Evolutionary conservation across 305 asterid species (phyloP).

Genomic region (Rubia balearica): DNA sequence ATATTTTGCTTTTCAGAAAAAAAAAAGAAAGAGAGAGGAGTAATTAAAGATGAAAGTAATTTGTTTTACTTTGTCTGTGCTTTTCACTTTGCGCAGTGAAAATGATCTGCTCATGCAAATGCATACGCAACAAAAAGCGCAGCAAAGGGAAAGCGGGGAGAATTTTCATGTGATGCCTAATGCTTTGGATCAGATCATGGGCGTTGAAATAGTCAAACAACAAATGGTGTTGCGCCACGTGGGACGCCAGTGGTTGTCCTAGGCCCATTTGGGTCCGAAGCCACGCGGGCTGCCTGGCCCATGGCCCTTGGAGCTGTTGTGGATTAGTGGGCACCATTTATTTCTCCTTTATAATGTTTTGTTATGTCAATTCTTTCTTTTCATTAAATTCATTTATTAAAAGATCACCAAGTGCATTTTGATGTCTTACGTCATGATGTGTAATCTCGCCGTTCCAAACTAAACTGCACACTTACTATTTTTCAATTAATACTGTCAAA

Average conservation of each 20-base stretch:
- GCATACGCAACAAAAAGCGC: background rate
- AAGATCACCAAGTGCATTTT: too few relatives aligned
- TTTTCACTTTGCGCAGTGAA: background rate
- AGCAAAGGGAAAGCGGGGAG: background rate
- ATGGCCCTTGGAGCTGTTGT: background rate
- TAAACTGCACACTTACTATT: too few relatives aligned
- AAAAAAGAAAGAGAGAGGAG: too few relatives aligned
- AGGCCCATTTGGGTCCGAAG: background rate
- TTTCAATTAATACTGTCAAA: too few relatives aligned
- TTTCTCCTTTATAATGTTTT: background rate
- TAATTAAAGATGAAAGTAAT: too few relatives aligned
- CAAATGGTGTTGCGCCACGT: conserved; percentile 10
- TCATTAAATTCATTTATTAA: background rate
- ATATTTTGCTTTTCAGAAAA: background rate
- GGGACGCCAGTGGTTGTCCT: background rate
- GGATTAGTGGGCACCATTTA: conserved; percentile 1
- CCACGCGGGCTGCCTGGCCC: background rate
- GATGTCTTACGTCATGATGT: too few relatives aligned
- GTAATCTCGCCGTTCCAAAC: too few relatives aligned
- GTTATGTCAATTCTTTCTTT: background rate
- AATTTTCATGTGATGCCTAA: conserved; percentile 12
- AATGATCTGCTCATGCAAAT: background rate
- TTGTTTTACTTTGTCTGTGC: background rate
- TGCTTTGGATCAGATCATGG: conserved; percentile 26
- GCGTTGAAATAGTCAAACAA: conserved; percentile 9